Evolutionary conservation across 2,329 filamentous ascomycete genomes (phyloP).

Genomic region (Diaporthe eres): DNA sequence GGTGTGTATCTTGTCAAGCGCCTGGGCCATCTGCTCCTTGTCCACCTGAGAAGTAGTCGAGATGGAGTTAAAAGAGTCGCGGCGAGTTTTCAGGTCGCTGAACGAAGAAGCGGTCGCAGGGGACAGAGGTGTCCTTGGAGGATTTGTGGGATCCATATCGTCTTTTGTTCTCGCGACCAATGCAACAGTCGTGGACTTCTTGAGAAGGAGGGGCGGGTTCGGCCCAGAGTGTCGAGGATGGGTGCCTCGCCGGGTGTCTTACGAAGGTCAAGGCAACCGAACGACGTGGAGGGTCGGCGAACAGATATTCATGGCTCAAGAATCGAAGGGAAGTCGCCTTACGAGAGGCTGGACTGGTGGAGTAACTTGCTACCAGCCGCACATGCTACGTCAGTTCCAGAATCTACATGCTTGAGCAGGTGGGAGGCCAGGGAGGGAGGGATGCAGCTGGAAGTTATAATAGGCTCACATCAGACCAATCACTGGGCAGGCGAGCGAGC

Average conservation of each 20-base stretch:
- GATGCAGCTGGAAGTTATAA: constrained; percentile 14
- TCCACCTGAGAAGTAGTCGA: constrained; percentile 71
- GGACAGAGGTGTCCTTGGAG: constrained; percentile 50
- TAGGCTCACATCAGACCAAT: constrained; percentile 33
- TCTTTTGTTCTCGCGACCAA: background rate
- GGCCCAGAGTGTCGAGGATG: constrained; percentile 8
- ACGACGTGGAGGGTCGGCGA: constrained; percentile 16
- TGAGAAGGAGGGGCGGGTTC: background rate
- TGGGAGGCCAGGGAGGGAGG: background rate
- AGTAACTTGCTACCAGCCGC: background rate
- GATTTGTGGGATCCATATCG: constrained; percentile 39
- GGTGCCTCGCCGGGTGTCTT: constrained; percentile 21
- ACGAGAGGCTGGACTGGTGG: background rate
- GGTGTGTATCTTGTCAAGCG: constrained; percentile 89
- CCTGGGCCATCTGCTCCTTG: constrained; percentile 81
- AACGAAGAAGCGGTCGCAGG: constrained; percentile 50
- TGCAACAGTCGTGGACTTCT: background rate
- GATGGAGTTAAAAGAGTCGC: constrained; percentile 55
- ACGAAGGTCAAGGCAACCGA: constrained; percentile 29
- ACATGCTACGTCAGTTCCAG: constrained; percentile 20
- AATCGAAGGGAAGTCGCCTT: background rate
- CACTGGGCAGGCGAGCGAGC: constrained; percentile 13
- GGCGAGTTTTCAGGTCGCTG: constrained; percentile 52
- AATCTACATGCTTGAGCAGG: background rate
- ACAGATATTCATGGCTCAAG: constrained; percentile 34